A percentile compares a stretch with the other conserved stretches of the same genome.
phyloP scores from a whole-genome alignment of 2,329 filamentous ascomycete species.

The Diplodia intermedia region DNA sequence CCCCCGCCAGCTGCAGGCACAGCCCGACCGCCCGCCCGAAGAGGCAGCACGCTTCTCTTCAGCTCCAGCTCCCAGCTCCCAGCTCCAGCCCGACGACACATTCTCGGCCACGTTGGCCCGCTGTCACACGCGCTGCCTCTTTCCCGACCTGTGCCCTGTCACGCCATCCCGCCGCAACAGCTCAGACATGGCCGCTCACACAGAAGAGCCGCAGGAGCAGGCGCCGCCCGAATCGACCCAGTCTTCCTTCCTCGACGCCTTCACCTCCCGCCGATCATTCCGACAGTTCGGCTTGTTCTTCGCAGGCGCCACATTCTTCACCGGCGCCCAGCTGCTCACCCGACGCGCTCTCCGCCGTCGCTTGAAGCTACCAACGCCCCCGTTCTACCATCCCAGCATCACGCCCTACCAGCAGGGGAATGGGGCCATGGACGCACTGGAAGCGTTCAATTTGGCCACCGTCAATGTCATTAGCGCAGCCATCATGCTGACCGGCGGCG shows the following conservation, averaged over 20 bases:
- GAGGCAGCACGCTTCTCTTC: background rate
- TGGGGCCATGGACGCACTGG: conserved; percentile 74
- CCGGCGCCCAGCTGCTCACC: conserved; percentile 71
- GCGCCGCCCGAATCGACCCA: conserved; percentile 33
- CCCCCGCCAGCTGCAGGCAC: conserved; percentile 17
- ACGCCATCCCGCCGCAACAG: background rate
- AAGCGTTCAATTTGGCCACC: conserved; percentile 85
- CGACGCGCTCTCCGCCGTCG: conserved; percentile 70
- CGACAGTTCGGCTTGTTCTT: conserved; percentile 74
- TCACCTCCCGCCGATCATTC: conserved; percentile 58
- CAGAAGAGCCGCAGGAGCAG: conserved; percentile 31
- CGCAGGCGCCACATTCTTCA: conserved; percentile 77
- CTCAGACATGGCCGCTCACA: conserved; percentile 15
- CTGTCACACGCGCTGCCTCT: conserved; percentile 7
- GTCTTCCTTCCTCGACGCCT: conserved; percentile 35
- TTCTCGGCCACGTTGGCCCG: conserved; percentile 1
- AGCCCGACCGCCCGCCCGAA: conserved; percentile 12
- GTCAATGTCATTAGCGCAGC: conserved; percentile 80
- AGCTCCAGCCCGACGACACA: conserved; percentile 7
- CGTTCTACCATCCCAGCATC: conserved; percentile 72
- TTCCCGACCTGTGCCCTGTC: conserved; percentile 3
- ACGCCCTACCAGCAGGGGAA: conserved; percentile 59
- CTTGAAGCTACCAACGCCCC: conserved; percentile 66
- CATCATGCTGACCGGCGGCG: conserved; percentile 75
- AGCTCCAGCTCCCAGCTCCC: conserved; percentile 9